These are phyloP conservation scores for Clarireedia sp. DNA, from an alignment of 2,329 filamentous ascomycete genomes.

Conservation along the genomic window DNA sequence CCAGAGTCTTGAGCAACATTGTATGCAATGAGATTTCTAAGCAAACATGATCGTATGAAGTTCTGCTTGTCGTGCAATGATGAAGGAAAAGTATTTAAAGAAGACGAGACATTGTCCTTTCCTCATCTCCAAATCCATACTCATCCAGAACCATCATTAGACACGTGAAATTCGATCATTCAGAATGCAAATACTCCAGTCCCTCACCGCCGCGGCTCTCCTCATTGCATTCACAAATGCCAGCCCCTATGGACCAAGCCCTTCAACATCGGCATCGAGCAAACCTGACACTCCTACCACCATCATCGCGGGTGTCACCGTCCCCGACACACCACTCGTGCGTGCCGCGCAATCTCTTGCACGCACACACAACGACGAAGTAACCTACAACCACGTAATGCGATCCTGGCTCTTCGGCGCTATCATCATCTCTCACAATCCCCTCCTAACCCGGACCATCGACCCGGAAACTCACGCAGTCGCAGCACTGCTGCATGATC, in stretches of 20 bases:
- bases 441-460: neutral
- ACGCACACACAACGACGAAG: conserved; percentile 24
- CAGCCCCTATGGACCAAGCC: neutral
- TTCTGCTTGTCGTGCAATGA: neutral
- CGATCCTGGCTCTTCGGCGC: conserved; percentile 33
- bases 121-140: too few relatives aligned
- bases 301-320: conserved; percentile 29
- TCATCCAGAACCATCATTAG: too few relatives aligned
- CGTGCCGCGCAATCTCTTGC: conserved; percentile 30
- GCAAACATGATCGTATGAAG: neutral
- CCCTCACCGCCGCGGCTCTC: too few relatives aligned
- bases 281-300: conserved; percentile 18
- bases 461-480: conserved; percentile 35
- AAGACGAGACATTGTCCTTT: too few relatives aligned
- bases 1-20: too few relatives aligned
- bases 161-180: too few relatives aligned
- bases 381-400: conserved; percentile 33
- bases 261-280: neutral
- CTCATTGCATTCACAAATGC: neutral
- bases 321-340: conserved; percentile 32
- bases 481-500: conserved; percentile 35
- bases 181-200: too few relatives aligned
- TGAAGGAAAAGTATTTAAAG: neutral
- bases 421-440: conserved; percentile 22
- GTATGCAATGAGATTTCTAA: neutral